Conservation (phyloP, 2,329 filamentous ascomycete species). For the Neoscytalidium dimidiatum region DNA sequence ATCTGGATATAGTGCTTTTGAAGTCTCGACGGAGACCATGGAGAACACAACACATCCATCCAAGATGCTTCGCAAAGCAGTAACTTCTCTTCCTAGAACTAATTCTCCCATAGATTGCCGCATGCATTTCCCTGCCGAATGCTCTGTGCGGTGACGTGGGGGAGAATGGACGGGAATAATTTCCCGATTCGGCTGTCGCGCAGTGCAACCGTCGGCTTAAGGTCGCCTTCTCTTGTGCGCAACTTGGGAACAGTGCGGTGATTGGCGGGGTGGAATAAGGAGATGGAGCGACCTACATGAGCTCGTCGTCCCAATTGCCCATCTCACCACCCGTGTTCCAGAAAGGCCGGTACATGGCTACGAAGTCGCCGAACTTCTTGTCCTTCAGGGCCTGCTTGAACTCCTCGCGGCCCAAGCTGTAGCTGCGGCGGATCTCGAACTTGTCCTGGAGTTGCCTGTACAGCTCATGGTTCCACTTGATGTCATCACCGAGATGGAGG, state of each 20-base stretch:
- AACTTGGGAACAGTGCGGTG: background rate
- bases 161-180: background rate
- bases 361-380: constrained; percentile 45
- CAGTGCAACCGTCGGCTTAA: background rate
- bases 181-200: constrained; percentile 13
- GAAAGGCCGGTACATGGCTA: constrained; percentile 58
- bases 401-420: constrained; percentile 31
- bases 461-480: constrained; percentile 47
- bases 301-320: constrained; percentile 62
- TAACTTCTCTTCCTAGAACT: no score
- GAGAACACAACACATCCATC: background rate
- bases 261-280: background rate
- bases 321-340: constrained; percentile 64
- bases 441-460: constrained; percentile 38
- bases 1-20: background rate
- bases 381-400: constrained; percentile 43
- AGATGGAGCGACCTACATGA: constrained; percentile 44
- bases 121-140: background rate
- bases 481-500: constrained; percentile 47
- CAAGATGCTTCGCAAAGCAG: no score
- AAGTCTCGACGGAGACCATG: background rate
- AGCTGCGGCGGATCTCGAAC: constrained; percentile 39
- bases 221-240: background rate
- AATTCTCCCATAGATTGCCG: no score
- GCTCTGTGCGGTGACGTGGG: background rate